Conservation (phyloP, 1,284 basidiomycete species). For the Hemileia vastatrix region DNA sequence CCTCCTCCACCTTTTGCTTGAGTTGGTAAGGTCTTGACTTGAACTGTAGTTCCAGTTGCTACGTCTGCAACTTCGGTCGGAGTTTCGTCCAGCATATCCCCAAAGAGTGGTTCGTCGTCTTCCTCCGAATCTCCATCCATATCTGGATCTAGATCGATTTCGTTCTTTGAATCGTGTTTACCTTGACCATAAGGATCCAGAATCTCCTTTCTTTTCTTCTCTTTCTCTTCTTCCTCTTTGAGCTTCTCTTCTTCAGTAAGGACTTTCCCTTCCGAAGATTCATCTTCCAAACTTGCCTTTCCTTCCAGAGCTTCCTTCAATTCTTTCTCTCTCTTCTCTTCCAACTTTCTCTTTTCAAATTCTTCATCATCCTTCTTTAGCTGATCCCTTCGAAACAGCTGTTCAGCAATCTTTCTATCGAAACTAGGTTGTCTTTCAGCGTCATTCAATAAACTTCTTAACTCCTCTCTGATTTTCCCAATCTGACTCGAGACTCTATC, state of each 20-base stretch:
- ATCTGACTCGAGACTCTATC: no score
- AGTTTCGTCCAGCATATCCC: not conserved
- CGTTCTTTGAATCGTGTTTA: not conserved
- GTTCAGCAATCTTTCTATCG: no score
- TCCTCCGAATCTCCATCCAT: not conserved
- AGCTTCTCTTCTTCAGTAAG: not conserved
- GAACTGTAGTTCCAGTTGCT: conserved; percentile 27
- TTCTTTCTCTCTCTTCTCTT: no score
- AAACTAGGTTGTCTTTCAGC: no score
- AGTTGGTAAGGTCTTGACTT: conserved; percentile 29
- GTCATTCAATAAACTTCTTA: no score
- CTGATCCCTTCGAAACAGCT: no score
- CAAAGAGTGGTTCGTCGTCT: not conserved
- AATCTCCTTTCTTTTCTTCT: not conserved
- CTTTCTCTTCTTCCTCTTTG: no score
- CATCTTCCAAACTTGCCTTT: not conserved
- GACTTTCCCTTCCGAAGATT: not conserved
- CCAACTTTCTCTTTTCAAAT: no score
- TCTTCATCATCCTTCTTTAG: no score
- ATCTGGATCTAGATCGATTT: not conserved
- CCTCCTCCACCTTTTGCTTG: conserved; percentile 32
- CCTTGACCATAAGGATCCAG: not conserved
- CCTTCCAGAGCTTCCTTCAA: not conserved
- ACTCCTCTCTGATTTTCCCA: no score
- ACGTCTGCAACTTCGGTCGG: no score